Conservation (phyloP, 306 rosid species). For the apple (Malus domestica) region ASM211411v1 NC_041796.1:343501-344000, state of each 20-base stretch:
- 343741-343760: neutral
- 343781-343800: neutral
- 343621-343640: no score
- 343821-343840: neutral
- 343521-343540: no score
- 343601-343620: no score
- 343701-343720: neutral
- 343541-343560: no score
- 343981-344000: conserved; percentile 42
- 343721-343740: neutral
- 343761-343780: neutral
- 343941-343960: conserved; percentile 9
- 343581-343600: no score
- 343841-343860: neutral
- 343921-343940: conserved; percentile 10
- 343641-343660: no score
- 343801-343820: conserved; percentile 1
- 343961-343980: conserved; percentile 32
- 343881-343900: neutral
- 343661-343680: conserved; percentile 1
- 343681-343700: neutral
- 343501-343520: no score
- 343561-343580: no score
- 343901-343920: neutral
- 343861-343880: neutral